phyloP scores from a whole-genome alignment of 2,329 filamentous ascomycete species.

The Fusarium algeriense region DNA sequence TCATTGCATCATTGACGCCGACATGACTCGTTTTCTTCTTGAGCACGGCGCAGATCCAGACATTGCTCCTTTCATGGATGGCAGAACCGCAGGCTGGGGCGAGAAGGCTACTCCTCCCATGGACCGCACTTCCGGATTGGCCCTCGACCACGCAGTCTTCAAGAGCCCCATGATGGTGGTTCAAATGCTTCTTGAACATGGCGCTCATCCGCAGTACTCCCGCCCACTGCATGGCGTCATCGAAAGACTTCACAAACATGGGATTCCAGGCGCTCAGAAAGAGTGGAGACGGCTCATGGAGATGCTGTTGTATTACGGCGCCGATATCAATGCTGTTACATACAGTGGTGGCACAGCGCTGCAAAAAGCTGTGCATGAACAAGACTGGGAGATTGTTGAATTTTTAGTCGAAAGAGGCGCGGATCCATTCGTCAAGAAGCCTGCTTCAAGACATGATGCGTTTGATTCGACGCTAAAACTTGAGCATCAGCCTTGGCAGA shows the following conservation, averaged over 20 bases:
- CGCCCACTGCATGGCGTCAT: background rate
- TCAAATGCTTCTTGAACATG: background rate
- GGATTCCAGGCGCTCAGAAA: background rate
- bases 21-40: background rate
- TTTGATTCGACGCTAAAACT: background rate
- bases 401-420: background rate
- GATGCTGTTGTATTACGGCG: background rate
- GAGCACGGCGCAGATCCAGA: background rate
- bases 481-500: background rate
- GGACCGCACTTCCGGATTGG: background rate
- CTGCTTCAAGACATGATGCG: rapidly evolving
- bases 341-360: background rate
- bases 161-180: background rate
- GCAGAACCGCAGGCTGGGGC: background rate
- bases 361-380: rapidly evolving
- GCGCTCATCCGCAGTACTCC: background rate
- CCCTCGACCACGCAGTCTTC: background rate
- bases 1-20: background rate
- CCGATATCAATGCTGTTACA: background rate
- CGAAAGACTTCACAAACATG: rapidly evolving
- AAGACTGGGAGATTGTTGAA: background rate
- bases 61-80: background rate
- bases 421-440: rapidly evolving
- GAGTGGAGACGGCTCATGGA: background rate
- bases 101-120: background rate